Percentiles rank a stretch among this genome's conserved stretches.
phyloP scores from a whole-genome alignment of 2,329 filamentous ascomycete genomes.

The Pseudophaeomoniella oleicola region DNA sequence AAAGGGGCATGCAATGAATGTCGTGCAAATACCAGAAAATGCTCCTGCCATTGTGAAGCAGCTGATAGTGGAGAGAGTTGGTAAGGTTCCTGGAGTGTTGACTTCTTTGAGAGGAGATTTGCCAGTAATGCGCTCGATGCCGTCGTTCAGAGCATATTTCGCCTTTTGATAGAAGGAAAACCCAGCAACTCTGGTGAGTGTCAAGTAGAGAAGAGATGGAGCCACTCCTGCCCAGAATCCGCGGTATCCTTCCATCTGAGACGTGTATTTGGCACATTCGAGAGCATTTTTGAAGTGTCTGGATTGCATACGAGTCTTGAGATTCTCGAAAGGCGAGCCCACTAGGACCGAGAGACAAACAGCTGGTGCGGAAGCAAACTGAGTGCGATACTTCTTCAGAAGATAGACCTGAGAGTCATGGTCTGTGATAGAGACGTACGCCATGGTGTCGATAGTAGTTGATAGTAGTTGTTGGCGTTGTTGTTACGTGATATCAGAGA shows the following conservation, averaged over 20 bases:
- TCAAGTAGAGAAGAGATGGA: constrained; percentile 29
- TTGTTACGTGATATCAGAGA: constrained; percentile 4
- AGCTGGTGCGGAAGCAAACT: constrained; percentile 28
- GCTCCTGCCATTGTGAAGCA: constrained; percentile 28
- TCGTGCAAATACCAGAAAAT: constrained; percentile 24
- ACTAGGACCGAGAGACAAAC: constrained; percentile 29
- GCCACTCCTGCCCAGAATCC: constrained; percentile 33
- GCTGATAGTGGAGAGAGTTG: constrained; percentile 23
- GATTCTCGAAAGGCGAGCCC: constrained; percentile 31
- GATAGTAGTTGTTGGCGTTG: neutral
- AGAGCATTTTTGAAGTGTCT: constrained; percentile 29
- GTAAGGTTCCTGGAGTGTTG: constrained; percentile 25
- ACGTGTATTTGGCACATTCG: constrained; percentile 29
- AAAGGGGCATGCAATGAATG: constrained; percentile 32
- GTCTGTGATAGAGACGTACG: constrained; percentile 21
- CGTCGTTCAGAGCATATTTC: constrained; percentile 25
- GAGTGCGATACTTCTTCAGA: constrained; percentile 30
- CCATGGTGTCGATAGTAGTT: neutral
- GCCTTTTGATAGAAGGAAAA: constrained; percentile 30
- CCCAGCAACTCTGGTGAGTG: constrained; percentile 27
- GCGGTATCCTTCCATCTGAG: constrained; percentile 29
- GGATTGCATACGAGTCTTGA: constrained; percentile 35
- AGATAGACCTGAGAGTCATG: constrained; percentile 25
- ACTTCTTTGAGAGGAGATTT: constrained; percentile 24
- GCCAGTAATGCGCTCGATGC: constrained; percentile 24